Percentiles rank a stretch among this genome's conserved stretches.
phyloP scores from a whole-genome alignment of 352 stramenopile species.

The Globisporangium parvum region DNA sequence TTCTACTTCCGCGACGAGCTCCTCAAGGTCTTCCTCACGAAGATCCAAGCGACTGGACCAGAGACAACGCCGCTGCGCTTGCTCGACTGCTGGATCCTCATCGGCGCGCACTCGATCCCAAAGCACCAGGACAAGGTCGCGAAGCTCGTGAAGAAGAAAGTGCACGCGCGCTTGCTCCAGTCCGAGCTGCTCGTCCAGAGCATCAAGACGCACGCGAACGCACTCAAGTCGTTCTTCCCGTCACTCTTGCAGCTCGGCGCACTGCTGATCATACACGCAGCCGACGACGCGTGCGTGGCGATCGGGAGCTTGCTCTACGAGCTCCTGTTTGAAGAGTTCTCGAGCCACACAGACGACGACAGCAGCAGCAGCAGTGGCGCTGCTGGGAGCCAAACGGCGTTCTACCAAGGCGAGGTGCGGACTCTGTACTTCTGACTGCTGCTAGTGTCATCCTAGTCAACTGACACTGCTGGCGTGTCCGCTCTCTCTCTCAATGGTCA shows the following conservation, averaged over 20 bases:
- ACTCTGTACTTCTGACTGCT: not conserved
- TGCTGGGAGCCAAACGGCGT: slow-evolving; percentile 19
- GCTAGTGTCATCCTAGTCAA: not conserved
- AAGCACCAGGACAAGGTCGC: slow-evolving; percentile 32
- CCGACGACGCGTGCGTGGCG: slow-evolving; percentile 9
- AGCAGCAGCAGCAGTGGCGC: not conserved
- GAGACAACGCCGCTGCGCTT: slow-evolving; percentile 18
- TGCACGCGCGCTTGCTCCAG: slow-evolving; percentile 18
- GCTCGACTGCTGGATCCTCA: slow-evolving; percentile 45
- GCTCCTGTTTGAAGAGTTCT: slow-evolving; percentile 48
- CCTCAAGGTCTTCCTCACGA: slow-evolving; percentile 32
- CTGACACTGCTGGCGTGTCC: not conserved
- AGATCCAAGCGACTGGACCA: slow-evolving; percentile 13
- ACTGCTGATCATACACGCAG: slow-evolving; percentile 23
- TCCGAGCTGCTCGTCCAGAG: slow-evolving; percentile 22
- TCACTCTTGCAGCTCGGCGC: slow-evolving; percentile 31
- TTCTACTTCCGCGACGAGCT: slow-evolving; percentile 50
- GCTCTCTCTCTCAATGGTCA: slow-evolving; percentile 1
- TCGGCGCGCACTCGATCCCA: slow-evolving; percentile 35
- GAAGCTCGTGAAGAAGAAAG: slow-evolving; percentile 39
- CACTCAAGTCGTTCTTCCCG: slow-evolving; percentile 35
- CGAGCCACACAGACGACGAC: slow-evolving; percentile 9
- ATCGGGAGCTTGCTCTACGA: slow-evolving; percentile 38
- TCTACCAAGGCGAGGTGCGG: slow-evolving; percentile 49
- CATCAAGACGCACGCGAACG: slow-evolving; percentile 30